Conservation (phyloP, 2,329 filamentous ascomycete species). For the Fusarium floridanum region DNA sequence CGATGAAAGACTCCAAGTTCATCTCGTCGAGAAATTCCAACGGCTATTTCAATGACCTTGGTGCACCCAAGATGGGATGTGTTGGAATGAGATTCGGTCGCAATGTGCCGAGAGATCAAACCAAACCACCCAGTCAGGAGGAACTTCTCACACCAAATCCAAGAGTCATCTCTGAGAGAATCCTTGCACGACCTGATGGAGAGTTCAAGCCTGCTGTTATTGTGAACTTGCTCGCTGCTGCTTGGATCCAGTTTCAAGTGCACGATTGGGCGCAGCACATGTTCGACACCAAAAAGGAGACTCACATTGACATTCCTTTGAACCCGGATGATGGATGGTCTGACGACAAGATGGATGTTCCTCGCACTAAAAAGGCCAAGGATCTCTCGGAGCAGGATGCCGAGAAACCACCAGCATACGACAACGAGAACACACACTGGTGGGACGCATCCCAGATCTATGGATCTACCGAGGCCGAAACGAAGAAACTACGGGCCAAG, state of each 20-base stretch:
- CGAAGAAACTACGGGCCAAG: neutral
- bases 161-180: conserved; percentile 15
- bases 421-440: conserved; percentile 30
- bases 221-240: conserved; percentile 28
- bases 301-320: conserved; percentile 14
- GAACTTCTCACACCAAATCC: conserved; percentile 18
- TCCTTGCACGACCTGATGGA: conserved; percentile 20
- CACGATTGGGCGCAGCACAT: conserved; percentile 29
- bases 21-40: conserved; percentile 11
- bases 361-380: conserved; percentile 2
- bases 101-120: conserved; percentile 17
- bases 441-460: conserved; percentile 35
- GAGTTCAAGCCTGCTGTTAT: conserved; percentile 31
- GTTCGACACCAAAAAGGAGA: neutral
- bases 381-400: neutral
- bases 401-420: conserved; percentile 16
- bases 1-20: conserved; percentile 30
- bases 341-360: conserved; percentile 13
- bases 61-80: conserved; percentile 23
- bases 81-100: conserved; percentile 30
- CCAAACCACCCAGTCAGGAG: conserved; percentile 6
- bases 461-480: conserved; percentile 24
- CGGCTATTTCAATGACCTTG: conserved; percentile 21
- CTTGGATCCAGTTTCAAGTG: conserved; percentile 31
- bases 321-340: conserved; percentile 12